Evolutionary conservation across 2,329 filamentous ascomycete genomes (phyloP).

Genomic region (Nigrospora osmanthi): DNA sequence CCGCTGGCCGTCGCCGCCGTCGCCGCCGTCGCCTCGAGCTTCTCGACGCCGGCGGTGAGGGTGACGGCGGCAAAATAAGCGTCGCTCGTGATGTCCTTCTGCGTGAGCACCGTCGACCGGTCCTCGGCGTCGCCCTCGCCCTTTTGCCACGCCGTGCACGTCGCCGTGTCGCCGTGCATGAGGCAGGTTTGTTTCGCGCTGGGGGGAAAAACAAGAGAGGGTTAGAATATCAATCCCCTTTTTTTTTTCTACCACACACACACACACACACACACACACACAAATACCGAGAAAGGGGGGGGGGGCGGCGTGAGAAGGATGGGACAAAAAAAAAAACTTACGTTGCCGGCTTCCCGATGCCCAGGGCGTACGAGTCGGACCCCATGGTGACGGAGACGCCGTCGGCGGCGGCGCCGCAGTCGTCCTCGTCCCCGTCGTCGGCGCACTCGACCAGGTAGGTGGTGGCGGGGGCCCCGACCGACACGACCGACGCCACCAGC

Average conservation of each 20-base stretch:
- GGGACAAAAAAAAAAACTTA: neutral
- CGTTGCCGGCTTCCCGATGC: neutral
- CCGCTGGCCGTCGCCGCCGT: neutral
- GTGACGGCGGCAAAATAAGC: constrained; percentile 3
- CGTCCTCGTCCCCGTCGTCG: neutral
- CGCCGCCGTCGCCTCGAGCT: neutral
- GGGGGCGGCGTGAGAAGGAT: too few species aligned
- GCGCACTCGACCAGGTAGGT: constrained; percentile 4
- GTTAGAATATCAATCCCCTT: too few species aligned
- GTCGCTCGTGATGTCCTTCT: neutral
- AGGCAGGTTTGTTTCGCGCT: too few species aligned
- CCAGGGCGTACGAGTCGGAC: constrained; percentile 1
- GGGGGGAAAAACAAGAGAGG: too few species aligned
- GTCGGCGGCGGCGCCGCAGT: constrained; percentile 1
- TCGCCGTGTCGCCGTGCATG: neutral
- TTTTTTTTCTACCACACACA: too few species aligned
- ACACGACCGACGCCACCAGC: neutral
- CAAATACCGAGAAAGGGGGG: too few species aligned
- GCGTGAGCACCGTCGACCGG: neutral
- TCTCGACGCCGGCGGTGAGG: constrained; percentile 2
- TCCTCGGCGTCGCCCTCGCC: neutral
- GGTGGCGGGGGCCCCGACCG: neutral
- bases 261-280: too few species aligned
- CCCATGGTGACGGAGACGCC: constrained; percentile 4
- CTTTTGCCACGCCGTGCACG: neutral